These are phyloP conservation scores for Tolypocladium endophyticum DNA, from an alignment of 2,329 filamentous ascomycete genomes.

Conservation along the genomic window DNA sequence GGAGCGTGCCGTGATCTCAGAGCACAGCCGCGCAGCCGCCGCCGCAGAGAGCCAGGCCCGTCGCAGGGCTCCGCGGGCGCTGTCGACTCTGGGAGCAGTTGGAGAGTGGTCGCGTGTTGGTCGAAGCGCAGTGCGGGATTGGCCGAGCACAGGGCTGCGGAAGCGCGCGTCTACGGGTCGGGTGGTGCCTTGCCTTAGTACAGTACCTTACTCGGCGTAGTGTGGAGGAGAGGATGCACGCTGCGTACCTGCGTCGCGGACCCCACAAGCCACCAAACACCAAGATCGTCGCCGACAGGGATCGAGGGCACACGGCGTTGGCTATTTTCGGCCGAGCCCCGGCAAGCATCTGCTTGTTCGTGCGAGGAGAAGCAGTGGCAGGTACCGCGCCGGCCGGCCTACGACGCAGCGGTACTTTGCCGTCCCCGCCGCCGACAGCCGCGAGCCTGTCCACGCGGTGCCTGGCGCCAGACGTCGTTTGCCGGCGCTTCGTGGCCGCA, in stretches of 20 bases:
- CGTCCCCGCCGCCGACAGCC: too few species aligned
- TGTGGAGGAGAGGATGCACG: too few species aligned
- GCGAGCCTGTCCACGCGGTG: not conserved
- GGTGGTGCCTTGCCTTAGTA: too few species aligned
- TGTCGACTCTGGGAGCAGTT: not conserved
- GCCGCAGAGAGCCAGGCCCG: too few species aligned
- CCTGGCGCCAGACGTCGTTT: not conserved
- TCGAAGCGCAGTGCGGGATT: not conserved
- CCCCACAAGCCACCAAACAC: not conserved
- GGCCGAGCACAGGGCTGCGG: not conserved
- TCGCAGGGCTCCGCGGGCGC: not conserved
- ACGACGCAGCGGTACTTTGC: too few species aligned
- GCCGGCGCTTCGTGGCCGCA: not conserved
- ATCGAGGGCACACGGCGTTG: not conserved
- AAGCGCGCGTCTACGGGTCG: constrained; percentile 7
- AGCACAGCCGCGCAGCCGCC: not conserved
- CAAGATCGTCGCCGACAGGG: too few species aligned
- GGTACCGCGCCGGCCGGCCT: not conserved
- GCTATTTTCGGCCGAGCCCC: not conserved
- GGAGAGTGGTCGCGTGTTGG: not conserved
- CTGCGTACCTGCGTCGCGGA: not conserved
- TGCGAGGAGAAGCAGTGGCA: not conserved
- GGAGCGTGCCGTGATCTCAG: not conserved
- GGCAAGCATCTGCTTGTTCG: not conserved
- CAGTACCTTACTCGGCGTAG: too few species aligned